Conservation (phyloP, 2,329 filamentous ascomycete species). For the Diaporthe sp. region DNA sequence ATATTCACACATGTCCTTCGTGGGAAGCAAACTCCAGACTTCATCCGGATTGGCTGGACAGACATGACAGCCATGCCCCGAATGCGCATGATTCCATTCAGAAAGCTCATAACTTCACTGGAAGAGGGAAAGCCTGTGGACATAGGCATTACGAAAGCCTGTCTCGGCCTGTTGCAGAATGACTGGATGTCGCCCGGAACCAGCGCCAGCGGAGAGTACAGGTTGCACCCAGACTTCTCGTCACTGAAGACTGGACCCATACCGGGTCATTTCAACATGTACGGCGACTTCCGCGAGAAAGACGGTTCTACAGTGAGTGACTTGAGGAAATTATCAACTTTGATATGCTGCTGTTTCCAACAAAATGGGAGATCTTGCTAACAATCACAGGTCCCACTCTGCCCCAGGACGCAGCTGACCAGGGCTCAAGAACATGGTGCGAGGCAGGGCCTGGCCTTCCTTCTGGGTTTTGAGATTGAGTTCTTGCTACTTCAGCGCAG, state of each 20-base stretch:
- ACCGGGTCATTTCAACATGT: conserved; percentile 73
- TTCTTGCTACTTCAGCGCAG: conserved; percentile 74
- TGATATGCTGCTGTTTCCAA: too few species aligned
- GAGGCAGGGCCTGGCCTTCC: conserved; percentile 66
- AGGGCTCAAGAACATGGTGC: conserved; percentile 65
- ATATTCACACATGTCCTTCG: conserved; percentile 57
- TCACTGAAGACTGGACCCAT: conserved; percentile 71
- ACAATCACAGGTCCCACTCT: conserved; percentile 60
- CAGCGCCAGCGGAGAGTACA: conserved; percentile 73
- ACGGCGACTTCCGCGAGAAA: conserved; percentile 73
- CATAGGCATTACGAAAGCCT: conserved; percentile 74
- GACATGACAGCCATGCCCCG: conserved; percentile 81
- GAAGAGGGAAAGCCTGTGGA: conserved; percentile 57
- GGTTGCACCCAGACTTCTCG: conserved; percentile 73
- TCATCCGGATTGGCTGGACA: conserved; percentile 80
- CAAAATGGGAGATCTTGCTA: not conserved
- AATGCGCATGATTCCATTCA: conserved; percentile 75
- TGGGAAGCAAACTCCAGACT: conserved; percentile 67
- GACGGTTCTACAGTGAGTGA: conserved; percentile 55
- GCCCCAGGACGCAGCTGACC: conserved; percentile 75
- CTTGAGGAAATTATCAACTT: not conserved
- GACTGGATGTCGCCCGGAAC: conserved; percentile 69
- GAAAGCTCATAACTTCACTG: conserved; percentile 63
- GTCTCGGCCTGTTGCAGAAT: conserved; percentile 76
- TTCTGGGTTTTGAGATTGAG: conserved; percentile 86